These are phyloP conservation scores for Coccomyxa sp. DNA, from an alignment of 139 green algal species.

Conservation along the genomic window DNA sequence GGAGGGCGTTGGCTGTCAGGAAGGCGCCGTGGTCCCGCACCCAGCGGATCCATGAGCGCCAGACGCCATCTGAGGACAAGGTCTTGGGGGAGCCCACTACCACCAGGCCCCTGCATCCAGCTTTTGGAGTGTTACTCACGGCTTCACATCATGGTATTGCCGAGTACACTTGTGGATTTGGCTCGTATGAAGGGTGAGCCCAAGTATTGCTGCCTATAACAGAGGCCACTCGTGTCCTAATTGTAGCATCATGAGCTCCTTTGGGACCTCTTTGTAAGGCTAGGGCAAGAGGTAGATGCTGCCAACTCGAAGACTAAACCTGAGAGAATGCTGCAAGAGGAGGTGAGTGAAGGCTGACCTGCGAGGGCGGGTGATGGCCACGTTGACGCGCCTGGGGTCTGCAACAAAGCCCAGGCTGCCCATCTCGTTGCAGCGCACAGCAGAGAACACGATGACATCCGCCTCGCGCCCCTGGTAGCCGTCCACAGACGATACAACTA, in stretches of 20 bases:
- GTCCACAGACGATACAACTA: constrained; percentile 54
- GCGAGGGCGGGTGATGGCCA: constrained; percentile 81
- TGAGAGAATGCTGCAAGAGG: no score
- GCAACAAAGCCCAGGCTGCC: constrained; percentile 78
- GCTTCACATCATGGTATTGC: no score
- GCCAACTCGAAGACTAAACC: no score
- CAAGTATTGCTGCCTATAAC: no score
- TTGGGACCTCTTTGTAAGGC: no score
- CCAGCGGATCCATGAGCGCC: constrained; percentile 41
- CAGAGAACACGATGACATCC: constrained; percentile 85
- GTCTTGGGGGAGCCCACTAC: constrained; percentile 57
- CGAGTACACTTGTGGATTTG: no score
- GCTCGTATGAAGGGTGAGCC: no score
- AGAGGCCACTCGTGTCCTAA: no score
- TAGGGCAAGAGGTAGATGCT: no score
- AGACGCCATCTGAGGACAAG: constrained; percentile 31
- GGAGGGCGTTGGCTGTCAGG: neutral
- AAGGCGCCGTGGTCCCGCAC: constrained; percentile 9
- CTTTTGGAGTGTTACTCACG: no score
- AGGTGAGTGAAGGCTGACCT: no score
- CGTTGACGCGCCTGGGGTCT: constrained; percentile 84
- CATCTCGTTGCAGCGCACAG: constrained; percentile 73
- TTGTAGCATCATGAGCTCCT: no score
- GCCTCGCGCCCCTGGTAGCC: constrained; percentile 88
- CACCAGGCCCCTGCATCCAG: constrained; percentile 59